Evolutionary conservation across 208 protist species (phyloP).

Genomic region (Wallacemonas sp.): DNA sequence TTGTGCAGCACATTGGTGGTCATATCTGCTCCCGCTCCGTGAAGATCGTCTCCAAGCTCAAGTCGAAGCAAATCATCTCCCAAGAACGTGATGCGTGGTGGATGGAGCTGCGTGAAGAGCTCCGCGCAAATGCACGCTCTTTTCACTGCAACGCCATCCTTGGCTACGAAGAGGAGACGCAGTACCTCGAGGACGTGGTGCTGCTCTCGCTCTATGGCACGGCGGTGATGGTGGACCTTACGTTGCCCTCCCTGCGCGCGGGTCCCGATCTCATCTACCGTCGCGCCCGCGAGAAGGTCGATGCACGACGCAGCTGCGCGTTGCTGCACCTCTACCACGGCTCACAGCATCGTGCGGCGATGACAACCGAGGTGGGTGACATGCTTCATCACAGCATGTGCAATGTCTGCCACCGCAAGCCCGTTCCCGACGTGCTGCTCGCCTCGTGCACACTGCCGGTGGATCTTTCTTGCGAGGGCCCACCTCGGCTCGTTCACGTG

Average conservation of each 20-base stretch:
- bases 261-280: constrained; percentile 71
- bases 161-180: constrained; percentile 86
- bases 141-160: constrained; percentile 91
- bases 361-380: constrained; percentile 31
- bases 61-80: constrained; percentile 81
- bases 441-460: constrained; percentile 76
- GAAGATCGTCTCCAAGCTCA: constrained; percentile 85
- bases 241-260: constrained; percentile 52
- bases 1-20: constrained; percentile 82
- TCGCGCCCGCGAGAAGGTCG: constrained; percentile 37
- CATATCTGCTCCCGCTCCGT: constrained; percentile 87
- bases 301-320: constrained; percentile 42
- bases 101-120: constrained; percentile 92
- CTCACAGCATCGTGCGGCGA: constrained; percentile 18
- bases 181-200: constrained; percentile 85
- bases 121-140: constrained; percentile 81
- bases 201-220: constrained; percentile 88
- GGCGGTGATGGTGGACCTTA: constrained; percentile 77
- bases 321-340: constrained; percentile 70
- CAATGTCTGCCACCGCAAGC: constrained; percentile 59
- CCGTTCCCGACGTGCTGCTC: constrained; percentile 80
- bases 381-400: constrained; percentile 51
- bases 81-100: constrained; percentile 92
- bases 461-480: constrained; percentile 55
- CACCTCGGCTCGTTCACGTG: constrained; percentile 74